Conservation (phyloP, 805 yeast species). For the Ogataea methanolica region DNA sequence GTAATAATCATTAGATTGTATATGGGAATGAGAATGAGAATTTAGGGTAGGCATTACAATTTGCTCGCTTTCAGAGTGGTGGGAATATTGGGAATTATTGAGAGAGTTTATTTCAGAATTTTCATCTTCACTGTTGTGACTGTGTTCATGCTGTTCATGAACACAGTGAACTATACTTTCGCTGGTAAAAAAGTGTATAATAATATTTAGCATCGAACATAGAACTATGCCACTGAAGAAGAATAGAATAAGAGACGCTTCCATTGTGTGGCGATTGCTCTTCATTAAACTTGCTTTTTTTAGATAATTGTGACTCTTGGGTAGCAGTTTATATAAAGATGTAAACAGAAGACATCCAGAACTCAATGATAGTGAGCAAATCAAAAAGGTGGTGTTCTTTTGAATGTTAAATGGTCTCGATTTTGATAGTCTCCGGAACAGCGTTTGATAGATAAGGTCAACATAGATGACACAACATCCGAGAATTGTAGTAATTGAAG, state of each 20-base stretch:
- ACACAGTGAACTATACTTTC: conserved; percentile 84
- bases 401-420: conserved; percentile 47
- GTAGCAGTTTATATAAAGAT: conserved; percentile 71
- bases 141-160: conserved; percentile 41
- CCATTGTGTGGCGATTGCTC: conserved; percentile 26
- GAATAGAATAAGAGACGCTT: conserved; percentile 39
- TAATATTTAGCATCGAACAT: conserved; percentile 55
- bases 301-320: conserved; percentile 54
- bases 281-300: conserved; percentile 22
- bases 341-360: conserved; percentile 83
- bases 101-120: conserved; percentile 7
- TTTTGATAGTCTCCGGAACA: conserved; percentile 38
- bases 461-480: conserved; percentile 67
- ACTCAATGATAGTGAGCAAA: conserved; percentile 70
- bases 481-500: conserved; percentile 64
- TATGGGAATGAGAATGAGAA: conserved; percentile 6
- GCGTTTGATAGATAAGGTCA: conserved; percentile 47
- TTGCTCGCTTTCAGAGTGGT: conserved; percentile 4
- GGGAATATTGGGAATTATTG: conserved; percentile 4
- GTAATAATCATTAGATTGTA: too few relatives aligned
- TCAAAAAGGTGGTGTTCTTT: conserved; percentile 59
- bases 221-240: conserved; percentile 49
- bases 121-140: conserved; percentile 24
- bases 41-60: conserved; percentile 5
- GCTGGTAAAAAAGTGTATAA: conserved; percentile 72